Evolutionary conservation across 164 flowering plant genomes (phyloP).

Genomic region (Brasenia schreberi): DNA sequence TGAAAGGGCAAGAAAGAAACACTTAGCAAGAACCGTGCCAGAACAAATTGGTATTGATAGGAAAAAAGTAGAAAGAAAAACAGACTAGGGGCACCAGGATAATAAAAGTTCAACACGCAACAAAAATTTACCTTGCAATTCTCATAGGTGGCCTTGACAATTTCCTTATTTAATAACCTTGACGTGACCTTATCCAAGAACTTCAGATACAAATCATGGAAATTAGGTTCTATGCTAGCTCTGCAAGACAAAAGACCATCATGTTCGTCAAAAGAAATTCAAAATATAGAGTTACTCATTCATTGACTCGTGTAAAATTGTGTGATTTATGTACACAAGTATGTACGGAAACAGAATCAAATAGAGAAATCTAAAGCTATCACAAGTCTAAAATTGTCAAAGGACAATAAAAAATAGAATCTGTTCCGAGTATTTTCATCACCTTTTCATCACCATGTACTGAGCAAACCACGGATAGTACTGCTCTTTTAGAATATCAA

Average conservation of each 20-base stretch:
- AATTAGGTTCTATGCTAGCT: conserved; percentile 96
- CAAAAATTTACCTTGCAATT: conserved; percentile 72
- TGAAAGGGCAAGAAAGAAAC: conserved; percentile 11
- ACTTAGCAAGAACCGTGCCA: background rate
- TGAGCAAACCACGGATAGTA: conserved; percentile 94
- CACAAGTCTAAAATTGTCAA: background rate
- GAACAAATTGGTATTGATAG: background rate
- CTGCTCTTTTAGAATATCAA: conserved; percentile 65
- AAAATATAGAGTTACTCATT: too few species aligned
- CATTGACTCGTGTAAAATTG: too few species aligned
- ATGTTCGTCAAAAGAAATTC: background rate
- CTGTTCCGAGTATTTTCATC: background rate
- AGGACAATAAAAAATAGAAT: background rate
- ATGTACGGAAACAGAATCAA: background rate
- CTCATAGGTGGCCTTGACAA: conserved; percentile 78
- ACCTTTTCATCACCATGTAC: conserved; percentile 95
- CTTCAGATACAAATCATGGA: conserved; percentile 93
- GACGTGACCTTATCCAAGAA: conserved; percentile 80
- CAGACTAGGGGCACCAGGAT: too few species aligned
- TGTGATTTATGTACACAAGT: too few species aligned
- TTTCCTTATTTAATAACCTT: conserved; percentile 60
- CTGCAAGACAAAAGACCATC: conserved; percentile 24
- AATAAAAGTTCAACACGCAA: background rate
- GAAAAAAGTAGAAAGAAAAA: background rate
- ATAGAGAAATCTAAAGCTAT: background rate